A percentile compares a stretch with the other conserved stretches of the same genome.
phyloP scores from a whole-genome alignment of 805 yeast genomes.

The Starmerella powellii region DNA sequence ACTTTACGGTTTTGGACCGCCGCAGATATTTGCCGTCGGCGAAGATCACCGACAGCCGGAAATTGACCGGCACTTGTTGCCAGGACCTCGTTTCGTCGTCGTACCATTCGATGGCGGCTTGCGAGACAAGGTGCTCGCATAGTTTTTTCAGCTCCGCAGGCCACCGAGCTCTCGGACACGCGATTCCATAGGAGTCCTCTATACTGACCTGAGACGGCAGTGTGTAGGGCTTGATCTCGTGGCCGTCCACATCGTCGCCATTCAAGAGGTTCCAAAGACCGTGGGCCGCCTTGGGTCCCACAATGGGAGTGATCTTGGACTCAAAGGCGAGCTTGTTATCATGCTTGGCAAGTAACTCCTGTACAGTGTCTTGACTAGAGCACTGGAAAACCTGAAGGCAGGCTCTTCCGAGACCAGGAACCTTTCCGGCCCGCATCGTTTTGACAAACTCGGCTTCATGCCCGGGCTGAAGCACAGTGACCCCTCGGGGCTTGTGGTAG shows the following conservation, averaged over 20 bases:
- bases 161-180: slow-evolving; percentile 6
- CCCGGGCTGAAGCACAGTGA: slow-evolving; percentile 24
- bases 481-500: slow-evolving; percentile 27
- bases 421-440: slow-evolving; percentile 8
- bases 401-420: slow-evolving; percentile 26
- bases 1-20: slow-evolving; percentile 1
- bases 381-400: slow-evolving; percentile 1
- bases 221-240: slow-evolving; percentile 5
- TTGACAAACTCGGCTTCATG: slow-evolving; percentile 21
- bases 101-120: slow-evolving; percentile 21
- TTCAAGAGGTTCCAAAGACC: slow-evolving; percentile 9
- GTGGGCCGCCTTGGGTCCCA: not conserved
- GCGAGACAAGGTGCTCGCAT: slow-evolving; percentile 18
- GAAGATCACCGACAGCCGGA: slow-evolving; percentile 5
- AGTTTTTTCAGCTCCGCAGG: slow-evolving; percentile 13
- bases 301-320: not conserved
- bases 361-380: slow-evolving; percentile 7
- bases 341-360: slow-evolving; percentile 3
- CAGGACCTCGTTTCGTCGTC: slow-evolving; percentile 17
- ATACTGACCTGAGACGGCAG: slow-evolving; percentile 25
- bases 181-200: slow-evolving; percentile 24
- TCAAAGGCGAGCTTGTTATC: not conserved
- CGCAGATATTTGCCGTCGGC: not conserved
- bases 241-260: slow-evolving; percentile 16
- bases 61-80: slow-evolving; percentile 7